A percentile compares a stretch with the other conserved stretches of the same genome.
Evolutionary conservation across 768 basidiomycete genomes (phyloP).

Genomic region (Mycena filopes): DNA sequence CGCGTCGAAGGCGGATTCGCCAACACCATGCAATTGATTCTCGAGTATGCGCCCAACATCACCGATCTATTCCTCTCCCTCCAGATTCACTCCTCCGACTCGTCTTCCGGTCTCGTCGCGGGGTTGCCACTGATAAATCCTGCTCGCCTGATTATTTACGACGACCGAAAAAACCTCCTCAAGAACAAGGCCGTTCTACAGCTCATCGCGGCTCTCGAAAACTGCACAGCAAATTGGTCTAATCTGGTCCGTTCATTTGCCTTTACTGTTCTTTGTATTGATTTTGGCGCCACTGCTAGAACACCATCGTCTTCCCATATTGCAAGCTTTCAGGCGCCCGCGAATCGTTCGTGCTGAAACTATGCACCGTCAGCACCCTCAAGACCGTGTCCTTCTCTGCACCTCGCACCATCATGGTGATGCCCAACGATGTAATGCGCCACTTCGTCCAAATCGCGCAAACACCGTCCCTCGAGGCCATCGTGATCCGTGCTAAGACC

Average conservation of each 20-base stretch:
- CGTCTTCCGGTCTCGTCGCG: background rate
- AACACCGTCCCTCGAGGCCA: background rate
- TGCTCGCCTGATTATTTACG: conserved; percentile 1
- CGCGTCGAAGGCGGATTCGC: conserved; percentile 3
- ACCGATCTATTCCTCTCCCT: background rate
- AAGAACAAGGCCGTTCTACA: background rate
- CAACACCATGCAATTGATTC: background rate
- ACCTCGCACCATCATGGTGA: background rate
- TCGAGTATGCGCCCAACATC: background rate
- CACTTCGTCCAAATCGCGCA: background rate
- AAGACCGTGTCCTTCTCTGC: background rate
- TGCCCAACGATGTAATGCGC: no score
- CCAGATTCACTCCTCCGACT: background rate
- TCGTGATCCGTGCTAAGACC: background rate
- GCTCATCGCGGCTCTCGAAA: background rate
- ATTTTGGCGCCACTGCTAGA: background rate
- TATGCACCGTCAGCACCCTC: background rate
- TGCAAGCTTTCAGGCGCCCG: background rate
- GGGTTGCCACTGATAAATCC: background rate
- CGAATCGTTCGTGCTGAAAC: background rate
- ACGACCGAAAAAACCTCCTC: background rate
- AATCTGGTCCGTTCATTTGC: background rate
- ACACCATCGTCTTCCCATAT: conserved; percentile 3
- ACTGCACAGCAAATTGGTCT: conserved; percentile 3
- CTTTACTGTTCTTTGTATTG: background rate